Evolutionary conservation across 345 rosid genomes (phyloP), one percentile per base, ranked within the genome.

Genomic region (Linum trigynum): DNA sequence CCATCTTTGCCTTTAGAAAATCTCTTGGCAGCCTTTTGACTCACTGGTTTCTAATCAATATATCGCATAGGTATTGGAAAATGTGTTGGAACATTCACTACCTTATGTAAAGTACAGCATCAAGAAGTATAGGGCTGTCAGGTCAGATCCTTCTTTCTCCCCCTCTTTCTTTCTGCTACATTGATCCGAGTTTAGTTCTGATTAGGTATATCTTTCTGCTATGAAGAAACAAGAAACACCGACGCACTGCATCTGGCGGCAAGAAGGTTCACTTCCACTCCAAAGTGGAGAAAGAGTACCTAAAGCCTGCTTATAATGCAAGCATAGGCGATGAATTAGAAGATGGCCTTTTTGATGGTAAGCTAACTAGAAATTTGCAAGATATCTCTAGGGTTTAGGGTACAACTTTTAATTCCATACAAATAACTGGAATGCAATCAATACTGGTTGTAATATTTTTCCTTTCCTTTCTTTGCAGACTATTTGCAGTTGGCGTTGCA

Each of bases 261-360:
- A 85, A 78, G 63, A 92, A 82, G 81, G 68, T 86, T 64, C 88
- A 65, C 61, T 81, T 87, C 71, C 72, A 79, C 9, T 77, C 84
- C 61, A 86, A 96, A 83, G 96, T 89, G 65, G 98, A 92, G 84
- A 92, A 92, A 75, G 98, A 92, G 73, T 89, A 77, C 82, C 75
- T 92, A 69, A 89, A 92, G 67, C 88, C 95, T 32, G 53, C 83
- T 39, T 92, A 92, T 75, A 78, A 91, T 55, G 95, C 95, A 57
- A 89, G 92, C 72, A 79, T 92, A 57, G 88, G 88, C 48, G 87
- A 82, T 48, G 98, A 89, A 65, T 79, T 89, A 59, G 96, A 92
- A 82, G 98, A 92, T 68, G 98, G 98, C 61, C 86, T 92, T 60
- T 89, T 92, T 62, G 92, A 92, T 73, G 98, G 98, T 92, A 84